Percentiles rank a stretch among this genome's conserved stretches.
These are phyloP conservation scores for Trichoderma harzianum DNA, from an alignment of 2,329 filamentous ascomycete genomes.

Conservation along the genomic window DNA sequence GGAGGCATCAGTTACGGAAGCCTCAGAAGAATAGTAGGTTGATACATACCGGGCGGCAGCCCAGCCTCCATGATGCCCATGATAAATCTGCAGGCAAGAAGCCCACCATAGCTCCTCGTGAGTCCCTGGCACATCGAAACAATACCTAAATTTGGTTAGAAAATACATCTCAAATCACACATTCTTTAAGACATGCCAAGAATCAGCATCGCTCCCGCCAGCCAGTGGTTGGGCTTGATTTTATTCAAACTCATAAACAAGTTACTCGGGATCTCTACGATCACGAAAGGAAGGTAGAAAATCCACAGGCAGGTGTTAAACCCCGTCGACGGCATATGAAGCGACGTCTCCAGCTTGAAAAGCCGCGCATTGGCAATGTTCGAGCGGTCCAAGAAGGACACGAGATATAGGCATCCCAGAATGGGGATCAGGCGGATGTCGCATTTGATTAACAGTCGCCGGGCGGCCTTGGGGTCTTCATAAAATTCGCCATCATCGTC, in stretches of 20 bases:
- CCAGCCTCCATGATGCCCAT: not conserved
- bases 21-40: not conserved
- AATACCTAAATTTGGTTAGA: not conserved
- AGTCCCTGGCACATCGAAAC: not conserved
- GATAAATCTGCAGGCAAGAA: not conserved
- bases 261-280: slow-evolving; percentile 1
- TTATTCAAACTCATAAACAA: slow-evolving; percentile 1
- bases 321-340: not conserved
- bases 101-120: not conserved
- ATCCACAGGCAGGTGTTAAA: slow-evolving; percentile 9
- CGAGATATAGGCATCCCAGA: slow-evolving; percentile 57
- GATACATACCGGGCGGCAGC: not conserved
- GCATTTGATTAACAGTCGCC: slow-evolving; percentile 16
- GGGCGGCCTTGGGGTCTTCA: not conserved
- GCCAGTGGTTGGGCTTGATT: not conserved
- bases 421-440: slow-evolving; percentile 34
- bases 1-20: not conserved
- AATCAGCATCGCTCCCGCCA: not conserved
- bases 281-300: not conserved
- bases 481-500: not conserved
- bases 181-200: not conserved
- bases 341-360: not conserved
- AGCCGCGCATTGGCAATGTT: slow-evolving; percentile 36
- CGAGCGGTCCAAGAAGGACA: slow-evolving; percentile 54
- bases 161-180: not conserved